Base-by-base conservation (phyloP, 345 rosid genomes). In the Citrus unshiu region DNA sequence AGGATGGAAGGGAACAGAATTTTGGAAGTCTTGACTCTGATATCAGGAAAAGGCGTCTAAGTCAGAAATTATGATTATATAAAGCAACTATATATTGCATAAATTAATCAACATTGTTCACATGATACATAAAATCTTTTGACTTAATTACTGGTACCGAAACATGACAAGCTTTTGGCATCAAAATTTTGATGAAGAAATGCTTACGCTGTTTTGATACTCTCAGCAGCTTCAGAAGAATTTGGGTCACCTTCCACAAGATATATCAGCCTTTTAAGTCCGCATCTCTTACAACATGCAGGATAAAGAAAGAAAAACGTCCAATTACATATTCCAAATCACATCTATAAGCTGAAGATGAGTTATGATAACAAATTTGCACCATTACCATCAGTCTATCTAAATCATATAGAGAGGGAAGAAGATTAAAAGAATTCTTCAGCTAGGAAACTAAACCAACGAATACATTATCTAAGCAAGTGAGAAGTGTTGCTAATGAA, bases 211-310 rank as follows among this genome's bases (percentile, higher is more conserved):
- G 98, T 91, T 78, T 95, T 93, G 77, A 92, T 88, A 87, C 97
- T 95, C 84, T 92, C 98, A 72, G 98, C 89, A 78, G 95, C 92
- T 78, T 90, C 97, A 62, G 84, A 95, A 37, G 79, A 78, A 85
- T 95, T 89, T 49, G 94, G 95, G 68, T 95, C 97, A 80, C 99
- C 99, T 88, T 92, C 99, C 78, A 92, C 90, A 46, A 94, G 87
- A 89, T 91, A 95, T 46, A 95, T 90, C 78, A 91, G 88, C 92
- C 89, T 94, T 90, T 89, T 93, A 54, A 93, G 86, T 77, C 97
- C 97, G 29, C 93, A 95, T 85, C 95, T 86, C 99, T 95, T 56
- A 59, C 68, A 73, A 56, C 77, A 75, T 51, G 37, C 37, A 35
- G 37, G 51, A 76, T 39, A 39, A 79, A 25, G 69, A 68, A 78